phyloP scores from a whole-genome alignment of 1,284 basidiomycete genomes.

The Rhizoctonia solani region DNA sequence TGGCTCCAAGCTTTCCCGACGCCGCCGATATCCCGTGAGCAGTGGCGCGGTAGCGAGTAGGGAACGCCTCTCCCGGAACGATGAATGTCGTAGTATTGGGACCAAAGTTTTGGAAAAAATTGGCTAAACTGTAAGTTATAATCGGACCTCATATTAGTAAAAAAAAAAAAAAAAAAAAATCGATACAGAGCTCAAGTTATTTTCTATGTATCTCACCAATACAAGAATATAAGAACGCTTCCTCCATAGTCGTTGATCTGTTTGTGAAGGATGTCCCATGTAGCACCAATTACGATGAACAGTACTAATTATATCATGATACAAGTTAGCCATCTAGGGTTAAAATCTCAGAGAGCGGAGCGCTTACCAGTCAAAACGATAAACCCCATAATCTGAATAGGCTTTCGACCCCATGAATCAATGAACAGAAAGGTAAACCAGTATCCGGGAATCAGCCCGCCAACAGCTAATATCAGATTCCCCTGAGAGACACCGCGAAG shows the following conservation, averaged over 20 bases:
- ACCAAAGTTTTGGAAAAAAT: constrained; percentile 43
- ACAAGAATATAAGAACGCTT: constrained; percentile 72
- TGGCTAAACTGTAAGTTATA: constrained; percentile 37
- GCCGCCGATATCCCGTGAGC: constrained; percentile 54
- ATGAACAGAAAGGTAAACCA: constrained; percentile 46
- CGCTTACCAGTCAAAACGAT: constrained; percentile 49
- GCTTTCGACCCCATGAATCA: constrained; percentile 49
- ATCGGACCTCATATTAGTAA: not conserved
- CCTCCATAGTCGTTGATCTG: constrained; percentile 51
- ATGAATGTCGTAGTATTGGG: constrained; percentile 2
- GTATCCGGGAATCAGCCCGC: constrained; percentile 54
- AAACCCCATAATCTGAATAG: constrained; percentile 51
- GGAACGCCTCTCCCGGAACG: constrained; percentile 1
- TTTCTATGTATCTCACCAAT: constrained; percentile 56
- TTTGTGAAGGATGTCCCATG: constrained; percentile 65
- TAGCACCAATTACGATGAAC: constrained; percentile 60
- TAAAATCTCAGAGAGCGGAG: constrained; percentile 30
- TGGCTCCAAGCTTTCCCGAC: constrained; percentile 53
- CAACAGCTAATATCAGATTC: constrained; percentile 56
- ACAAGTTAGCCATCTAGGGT: not conserved
- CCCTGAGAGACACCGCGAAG: constrained; percentile 63
- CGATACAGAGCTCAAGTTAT: too few relatives aligned
- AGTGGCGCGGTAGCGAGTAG: constrained; percentile 51
- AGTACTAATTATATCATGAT: constrained; percentile 38
- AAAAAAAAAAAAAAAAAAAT: not conserved